phyloP scores from a whole-genome alignment of 208 protist species.

The Trypanosoma cruzi region DNA sequence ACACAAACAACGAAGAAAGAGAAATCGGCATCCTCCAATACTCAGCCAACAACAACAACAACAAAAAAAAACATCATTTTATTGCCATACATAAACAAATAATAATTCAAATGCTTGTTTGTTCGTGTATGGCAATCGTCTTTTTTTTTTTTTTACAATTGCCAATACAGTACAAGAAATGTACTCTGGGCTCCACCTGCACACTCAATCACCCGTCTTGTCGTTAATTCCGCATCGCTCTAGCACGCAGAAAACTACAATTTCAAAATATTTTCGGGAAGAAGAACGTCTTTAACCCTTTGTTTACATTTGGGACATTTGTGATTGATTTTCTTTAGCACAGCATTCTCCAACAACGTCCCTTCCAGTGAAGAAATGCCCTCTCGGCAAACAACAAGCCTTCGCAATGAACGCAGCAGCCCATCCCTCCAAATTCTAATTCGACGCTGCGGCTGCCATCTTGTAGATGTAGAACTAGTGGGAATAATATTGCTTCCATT shows the following conservation, averaged over 20 bases:
- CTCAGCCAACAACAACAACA: neutral
- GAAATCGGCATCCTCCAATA: neutral
- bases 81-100: neutral
- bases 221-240: neutral
- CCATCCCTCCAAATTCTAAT: neutral
- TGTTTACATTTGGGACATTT: constrained; percentile 36
- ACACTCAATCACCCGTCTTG: neutral
- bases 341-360: constrained; percentile 8
- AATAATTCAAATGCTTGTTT: neutral
- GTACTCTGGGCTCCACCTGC: neutral
- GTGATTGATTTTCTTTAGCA: constrained; percentile 29
- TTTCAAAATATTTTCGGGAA: constrained; percentile 33
- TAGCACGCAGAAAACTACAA: constrained; percentile 27
- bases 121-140: neutral
- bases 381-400: neutral
- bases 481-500: neutral
- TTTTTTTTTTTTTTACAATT: neutral
- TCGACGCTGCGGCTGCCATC: neutral
- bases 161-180: neutral
- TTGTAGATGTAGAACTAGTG: neutral
- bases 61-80: neutral
- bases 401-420: constrained; percentile 12
- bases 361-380: neutral
- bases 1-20: neutral
- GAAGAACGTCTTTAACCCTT: constrained; percentile 29